These are phyloP conservation scores for Lepraria neglecta DNA, from an alignment of 495 filamentous ascomycete genomes.

Conservation along the genomic window DNA sequence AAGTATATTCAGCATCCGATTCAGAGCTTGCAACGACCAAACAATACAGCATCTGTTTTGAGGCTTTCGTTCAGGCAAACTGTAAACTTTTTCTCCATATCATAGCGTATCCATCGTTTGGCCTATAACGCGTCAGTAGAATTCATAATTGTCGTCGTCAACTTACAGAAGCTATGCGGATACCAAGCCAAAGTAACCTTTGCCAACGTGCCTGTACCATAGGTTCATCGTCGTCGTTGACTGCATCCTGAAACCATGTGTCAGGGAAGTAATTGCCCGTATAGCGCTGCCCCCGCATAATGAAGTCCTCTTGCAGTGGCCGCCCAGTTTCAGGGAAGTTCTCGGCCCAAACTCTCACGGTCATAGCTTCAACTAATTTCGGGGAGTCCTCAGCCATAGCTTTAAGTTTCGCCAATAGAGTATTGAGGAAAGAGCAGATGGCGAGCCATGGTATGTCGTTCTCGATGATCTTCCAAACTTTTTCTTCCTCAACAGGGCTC, in stretches of 20 bases:
- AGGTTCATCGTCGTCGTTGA: conserved; percentile 66
- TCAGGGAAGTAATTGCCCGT: conserved; percentile 60
- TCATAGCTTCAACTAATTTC: conserved; percentile 32
- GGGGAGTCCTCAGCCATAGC: too few species aligned
- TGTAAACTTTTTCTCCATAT: background rate
- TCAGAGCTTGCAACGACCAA: background rate
- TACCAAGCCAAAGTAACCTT: conserved; percentile 65
- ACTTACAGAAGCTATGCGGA: conserved; percentile 49
- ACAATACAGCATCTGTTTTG: background rate
- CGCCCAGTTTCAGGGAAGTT: conserved; percentile 46
- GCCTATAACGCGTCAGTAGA: background rate
- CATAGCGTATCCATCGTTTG: conserved; percentile 1
- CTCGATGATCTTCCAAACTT: conserved; percentile 41
- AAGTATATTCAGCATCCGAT: background rate
- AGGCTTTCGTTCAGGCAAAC: background rate
- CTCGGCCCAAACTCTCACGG: conserved; percentile 21
- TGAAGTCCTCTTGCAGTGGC: conserved; percentile 77
- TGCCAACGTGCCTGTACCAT: conserved; percentile 56
- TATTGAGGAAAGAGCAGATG: conserved; percentile 59
- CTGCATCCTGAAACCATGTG: conserved; percentile 62
- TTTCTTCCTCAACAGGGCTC: conserved; percentile 42
- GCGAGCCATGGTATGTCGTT: conserved; percentile 60
- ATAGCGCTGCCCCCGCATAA: conserved; percentile 54
- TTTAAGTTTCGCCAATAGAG: conserved; percentile 34
- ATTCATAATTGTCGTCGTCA: background rate